Evolutionary conservation across 2,329 filamentous ascomycete species (phyloP).

Genomic region (Trichoderma sp.): DNA sequence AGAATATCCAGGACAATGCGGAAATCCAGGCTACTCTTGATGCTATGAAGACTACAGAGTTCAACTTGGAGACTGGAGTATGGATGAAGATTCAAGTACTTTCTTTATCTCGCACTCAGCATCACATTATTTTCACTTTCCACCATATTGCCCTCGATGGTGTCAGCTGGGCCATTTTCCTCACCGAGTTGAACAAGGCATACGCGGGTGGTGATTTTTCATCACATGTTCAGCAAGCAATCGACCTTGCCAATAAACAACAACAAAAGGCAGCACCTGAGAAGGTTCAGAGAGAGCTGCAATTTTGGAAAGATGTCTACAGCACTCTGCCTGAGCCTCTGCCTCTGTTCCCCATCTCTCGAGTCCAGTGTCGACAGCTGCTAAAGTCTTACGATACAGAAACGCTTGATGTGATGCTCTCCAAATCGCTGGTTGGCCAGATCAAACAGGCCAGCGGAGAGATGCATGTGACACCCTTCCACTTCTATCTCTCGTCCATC

Average conservation of each 20-base stretch:
- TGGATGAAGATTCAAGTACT: not conserved
- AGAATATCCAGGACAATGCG: not conserved
- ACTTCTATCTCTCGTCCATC: not conserved
- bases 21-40: not conserved
- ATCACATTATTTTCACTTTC: not conserved
- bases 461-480: not conserved
- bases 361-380: not conserved
- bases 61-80: not conserved
- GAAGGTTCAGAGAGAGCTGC: not conserved
- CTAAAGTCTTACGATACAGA: not conserved
- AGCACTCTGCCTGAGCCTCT: not conserved
- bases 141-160: not conserved
- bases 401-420: not conserved
- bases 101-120: not conserved
- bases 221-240: not conserved
- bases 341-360: not conserved
- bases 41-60: not conserved
- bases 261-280: not conserved
- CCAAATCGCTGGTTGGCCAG: not conserved
- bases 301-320: not conserved
- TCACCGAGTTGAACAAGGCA: not conserved
- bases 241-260: not conserved
- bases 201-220: not conserved
- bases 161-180: not conserved
- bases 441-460: not conserved